Conservation (phyloP, 495 filamentous ascomycete species). For the Annulohypoxylon nitens region DNA sequence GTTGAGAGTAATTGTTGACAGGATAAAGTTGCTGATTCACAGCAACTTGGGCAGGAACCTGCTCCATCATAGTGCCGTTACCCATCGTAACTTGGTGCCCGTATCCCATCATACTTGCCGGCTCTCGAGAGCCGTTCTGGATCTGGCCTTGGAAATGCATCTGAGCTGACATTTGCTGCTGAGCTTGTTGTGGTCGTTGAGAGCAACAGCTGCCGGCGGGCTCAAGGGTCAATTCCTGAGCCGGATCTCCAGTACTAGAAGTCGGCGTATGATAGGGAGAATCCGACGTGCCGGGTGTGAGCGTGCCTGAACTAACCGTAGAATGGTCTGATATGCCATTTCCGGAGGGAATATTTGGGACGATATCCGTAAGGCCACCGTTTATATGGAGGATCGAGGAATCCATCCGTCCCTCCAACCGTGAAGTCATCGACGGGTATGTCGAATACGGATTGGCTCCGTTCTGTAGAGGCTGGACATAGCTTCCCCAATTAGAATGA, state of each 20-base stretch:
- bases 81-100: slow-evolving; percentile 14
- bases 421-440: slow-evolving; percentile 20
- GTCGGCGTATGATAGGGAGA: slow-evolving; percentile 42
- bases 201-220: slow-evolving; percentile 39
- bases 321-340: slow-evolving; percentile 36
- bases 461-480: slow-evolving; percentile 17
- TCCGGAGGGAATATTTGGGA: slow-evolving; percentile 17
- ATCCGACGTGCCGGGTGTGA: slow-evolving; percentile 34
- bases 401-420: slow-evolving; percentile 13
- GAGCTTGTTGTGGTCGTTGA: slow-evolving; percentile 25
- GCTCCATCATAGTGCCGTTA: slow-evolving; percentile 27
- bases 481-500: slow-evolving; percentile 18
- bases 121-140: slow-evolving; percentile 15
- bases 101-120: slow-evolving; percentile 31
- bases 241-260: slow-evolving; percentile 28
- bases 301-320: slow-evolving; percentile 31
- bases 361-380: slow-evolving; percentile 14
- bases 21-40: slow-evolving; percentile 28
- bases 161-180: slow-evolving; percentile 23
- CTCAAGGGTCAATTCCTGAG: slow-evolving; percentile 30
- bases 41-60: slow-evolving; percentile 11
- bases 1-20: slow-evolving; percentile 39
- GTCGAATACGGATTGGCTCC: slow-evolving; percentile 18
- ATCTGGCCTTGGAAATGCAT: slow-evolving; percentile 31
- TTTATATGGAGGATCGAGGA: slow-evolving; percentile 15